These are phyloP conservation scores for Talaromyces sp. DNA, from an alignment of 2,329 filamentous ascomycete species.

Conservation along the genomic window DNA sequence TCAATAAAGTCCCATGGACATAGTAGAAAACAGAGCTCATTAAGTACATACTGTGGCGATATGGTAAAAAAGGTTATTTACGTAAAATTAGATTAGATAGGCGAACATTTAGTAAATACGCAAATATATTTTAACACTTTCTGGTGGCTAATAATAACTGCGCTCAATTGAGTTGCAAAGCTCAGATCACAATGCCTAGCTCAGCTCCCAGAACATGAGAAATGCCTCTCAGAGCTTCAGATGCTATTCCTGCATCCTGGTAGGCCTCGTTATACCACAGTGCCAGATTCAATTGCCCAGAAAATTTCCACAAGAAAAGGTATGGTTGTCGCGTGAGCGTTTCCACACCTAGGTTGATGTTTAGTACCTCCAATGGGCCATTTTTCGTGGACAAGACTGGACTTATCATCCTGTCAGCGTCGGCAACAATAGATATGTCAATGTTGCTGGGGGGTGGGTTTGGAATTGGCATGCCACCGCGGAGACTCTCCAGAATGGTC, in stretches of 20 bases:
- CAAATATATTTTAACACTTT: neutral
- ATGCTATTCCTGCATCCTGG: neutral
- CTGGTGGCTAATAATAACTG: neutral
- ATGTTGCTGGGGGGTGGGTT: slow-evolving; percentile 6
- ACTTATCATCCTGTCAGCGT: neutral
- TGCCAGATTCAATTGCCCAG: slow-evolving; percentile 1
- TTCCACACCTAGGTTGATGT: slow-evolving; percentile 4
- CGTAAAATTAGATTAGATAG: neutral
- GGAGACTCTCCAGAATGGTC: neutral
- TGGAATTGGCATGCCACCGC: neutral
- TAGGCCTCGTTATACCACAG: slow-evolving; percentile 7
- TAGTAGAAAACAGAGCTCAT: neutral
- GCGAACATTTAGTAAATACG: neutral
- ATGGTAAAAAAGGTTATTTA: neutral
- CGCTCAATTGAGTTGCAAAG: neutral
- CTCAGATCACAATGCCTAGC: neutral
- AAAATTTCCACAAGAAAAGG: slow-evolving; percentile 7
- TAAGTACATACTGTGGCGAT: neutral
- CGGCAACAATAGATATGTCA: slow-evolving; percentile 4
- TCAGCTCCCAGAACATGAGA: neutral
- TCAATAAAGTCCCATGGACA: neutral
- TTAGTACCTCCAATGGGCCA: neutral
- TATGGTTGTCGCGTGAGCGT: slow-evolving; percentile 7
- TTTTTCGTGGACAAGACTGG: neutral
- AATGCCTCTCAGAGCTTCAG: neutral